These are phyloP conservation scores for Phytophthora palmivora DNA, from an alignment of 352 stramenopile genomes.

Conservation along the genomic window DNA sequence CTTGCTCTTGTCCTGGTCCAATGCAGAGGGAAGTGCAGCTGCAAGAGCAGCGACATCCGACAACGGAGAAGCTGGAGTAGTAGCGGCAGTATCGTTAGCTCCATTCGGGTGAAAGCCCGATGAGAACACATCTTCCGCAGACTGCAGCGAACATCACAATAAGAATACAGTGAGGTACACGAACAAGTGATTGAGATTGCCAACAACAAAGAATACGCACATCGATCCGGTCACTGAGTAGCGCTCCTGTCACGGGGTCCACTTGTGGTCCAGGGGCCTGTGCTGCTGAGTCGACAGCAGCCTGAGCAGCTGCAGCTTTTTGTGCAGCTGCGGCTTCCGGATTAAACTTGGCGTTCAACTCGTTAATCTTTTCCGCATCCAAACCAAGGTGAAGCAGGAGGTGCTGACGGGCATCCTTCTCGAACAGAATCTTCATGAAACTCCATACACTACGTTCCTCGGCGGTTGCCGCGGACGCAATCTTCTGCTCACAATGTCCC, in stretches of 20 bases:
- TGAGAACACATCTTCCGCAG: slow-evolving; percentile 81
- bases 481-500: slow-evolving; percentile 93
- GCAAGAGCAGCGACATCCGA: slow-evolving; percentile 58
- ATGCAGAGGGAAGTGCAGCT: slow-evolving; percentile 51
- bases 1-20: slow-evolving; percentile 77
- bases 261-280: slow-evolving; percentile 34
- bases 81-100: slow-evolving; percentile 24
- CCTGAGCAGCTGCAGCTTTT: slow-evolving; percentile 31
- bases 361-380: slow-evolving; percentile 92
- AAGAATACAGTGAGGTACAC: slow-evolving; percentile 10
- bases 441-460: slow-evolving; percentile 88
- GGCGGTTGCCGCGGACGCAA: slow-evolving; percentile 56
- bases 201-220: slow-evolving; percentile 43
- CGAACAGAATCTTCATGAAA: slow-evolving; percentile 96
- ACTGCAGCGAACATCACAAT: slow-evolving; percentile 37
- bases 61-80: slow-evolving; percentile 45
- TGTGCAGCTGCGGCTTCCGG: slow-evolving; percentile 45
- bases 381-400: slow-evolving; percentile 96
- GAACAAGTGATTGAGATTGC: slow-evolving; percentile 5
- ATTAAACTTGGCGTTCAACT: slow-evolving; percentile 81
- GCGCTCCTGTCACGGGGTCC: slow-evolving; percentile 51
- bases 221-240: slow-evolving; percentile 79
- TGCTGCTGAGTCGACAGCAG: slow-evolving; percentile 23
- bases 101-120: slow-evolving; percentile 68
- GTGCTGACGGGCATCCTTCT: slow-evolving; percentile 94